Conservation (phyloP, 2,329 filamentous ascomycete species). For the Curvularia hawaiiensis region DNA sequence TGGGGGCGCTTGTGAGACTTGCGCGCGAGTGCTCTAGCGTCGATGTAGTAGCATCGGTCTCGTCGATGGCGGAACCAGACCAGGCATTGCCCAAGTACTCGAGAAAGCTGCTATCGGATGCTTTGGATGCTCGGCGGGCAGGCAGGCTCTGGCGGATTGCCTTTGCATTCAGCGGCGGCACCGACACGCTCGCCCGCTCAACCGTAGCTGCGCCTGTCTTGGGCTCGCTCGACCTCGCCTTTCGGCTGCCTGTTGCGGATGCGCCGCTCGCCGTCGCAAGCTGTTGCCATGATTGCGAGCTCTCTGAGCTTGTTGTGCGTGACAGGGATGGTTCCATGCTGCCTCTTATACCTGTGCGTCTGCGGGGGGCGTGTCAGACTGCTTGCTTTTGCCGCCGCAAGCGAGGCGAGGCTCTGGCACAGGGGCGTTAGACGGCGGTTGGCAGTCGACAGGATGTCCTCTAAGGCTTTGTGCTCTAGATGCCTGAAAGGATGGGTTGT, state of each 20-base stretch:
- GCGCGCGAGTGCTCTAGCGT: conserved; percentile 31
- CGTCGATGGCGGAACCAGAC: conserved; percentile 54
- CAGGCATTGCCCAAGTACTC: conserved; percentile 29
- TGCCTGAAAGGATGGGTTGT: neutral
- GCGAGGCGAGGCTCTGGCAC: conserved; percentile 2
- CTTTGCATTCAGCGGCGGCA: conserved; percentile 60
- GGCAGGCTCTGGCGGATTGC: conserved; percentile 51
- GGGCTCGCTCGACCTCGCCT: conserved; percentile 64
- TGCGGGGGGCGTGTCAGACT: conserved; percentile 1
- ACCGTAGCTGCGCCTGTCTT: conserved; percentile 63
- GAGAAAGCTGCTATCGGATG: conserved; percentile 51
- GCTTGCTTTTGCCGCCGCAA: conserved; percentile 21
- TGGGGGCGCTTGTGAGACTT: conserved; percentile 20
- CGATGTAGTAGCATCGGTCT: conserved; percentile 55
- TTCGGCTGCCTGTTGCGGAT: conserved; percentile 53
- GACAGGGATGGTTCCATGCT: conserved; percentile 40
- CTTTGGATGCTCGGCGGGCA: conserved; percentile 49
- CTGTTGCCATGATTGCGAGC: conserved; percentile 48
- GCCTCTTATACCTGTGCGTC: conserved; percentile 14
- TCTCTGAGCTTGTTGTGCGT: conserved; percentile 47
- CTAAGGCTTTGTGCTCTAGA: conserved; percentile 4
- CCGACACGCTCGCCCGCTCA: conserved; percentile 66
- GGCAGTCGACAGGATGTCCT: neutral
- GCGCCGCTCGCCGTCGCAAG: conserved; percentile 56
- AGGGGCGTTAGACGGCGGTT: conserved; percentile 4